These are phyloP conservation scores for Penicillium sp. DNA, from an alignment of 2,329 filamentous ascomycete genomes.

Conservation along the genomic window DNA sequence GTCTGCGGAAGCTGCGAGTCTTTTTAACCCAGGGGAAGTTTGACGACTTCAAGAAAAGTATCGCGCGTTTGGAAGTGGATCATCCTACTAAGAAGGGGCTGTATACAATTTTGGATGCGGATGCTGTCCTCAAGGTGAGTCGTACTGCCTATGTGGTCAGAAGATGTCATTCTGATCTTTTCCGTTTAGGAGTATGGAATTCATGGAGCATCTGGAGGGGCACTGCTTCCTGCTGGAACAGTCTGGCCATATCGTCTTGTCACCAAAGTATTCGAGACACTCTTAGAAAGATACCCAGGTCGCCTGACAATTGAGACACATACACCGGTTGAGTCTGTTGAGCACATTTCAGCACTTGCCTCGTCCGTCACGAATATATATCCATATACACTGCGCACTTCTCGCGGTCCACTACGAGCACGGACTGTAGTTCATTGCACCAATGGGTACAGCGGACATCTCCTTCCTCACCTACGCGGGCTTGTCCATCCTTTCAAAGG, in stretches of 20 bases:
- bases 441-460: constrained; percentile 43
- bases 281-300: constrained; percentile 24
- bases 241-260: constrained; percentile 41
- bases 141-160: background rate
- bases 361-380: constrained; percentile 9
- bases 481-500: constrained; percentile 41
- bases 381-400: constrained; percentile 35
- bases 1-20: constrained; percentile 24
- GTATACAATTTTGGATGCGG: constrained; percentile 24
- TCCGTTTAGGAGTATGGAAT: constrained; percentile 19
- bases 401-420: constrained; percentile 37
- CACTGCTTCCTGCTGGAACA: constrained; percentile 31
- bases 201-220: constrained; percentile 23
- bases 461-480: constrained; percentile 42
- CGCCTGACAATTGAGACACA: constrained; percentile 33
- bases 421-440: constrained; percentile 44
- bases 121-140: constrained; percentile 14
- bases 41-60: constrained; percentile 19
- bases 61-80: constrained; percentile 23
- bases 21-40: constrained; percentile 24
- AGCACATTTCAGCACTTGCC: constrained; percentile 5
- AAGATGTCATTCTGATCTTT: background rate
- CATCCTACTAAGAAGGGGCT: constrained; percentile 23
- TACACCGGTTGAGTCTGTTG: constrained; percentile 29
- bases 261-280: constrained; percentile 24